These are phyloP conservation scores for Hippophae gyantsensis DNA, from an alignment of 306 rosid genomes.

Conservation along the genomic window DNA sequence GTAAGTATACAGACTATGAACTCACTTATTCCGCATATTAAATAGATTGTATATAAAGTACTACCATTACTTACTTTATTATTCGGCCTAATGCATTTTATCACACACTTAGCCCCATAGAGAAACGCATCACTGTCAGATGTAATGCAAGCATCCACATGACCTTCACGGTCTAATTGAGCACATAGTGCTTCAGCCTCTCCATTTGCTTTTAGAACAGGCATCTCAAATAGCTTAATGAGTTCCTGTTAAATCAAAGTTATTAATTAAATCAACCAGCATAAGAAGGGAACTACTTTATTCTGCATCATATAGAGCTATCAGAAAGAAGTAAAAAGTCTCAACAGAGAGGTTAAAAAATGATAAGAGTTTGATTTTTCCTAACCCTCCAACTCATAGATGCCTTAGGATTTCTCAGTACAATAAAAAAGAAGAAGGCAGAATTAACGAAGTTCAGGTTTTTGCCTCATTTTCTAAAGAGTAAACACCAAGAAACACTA, in stretches of 20 bases:
- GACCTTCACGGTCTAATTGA: slow-evolving; percentile 64
- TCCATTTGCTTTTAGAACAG: slow-evolving; percentile 78
- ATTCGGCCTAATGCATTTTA: slow-evolving; percentile 54
- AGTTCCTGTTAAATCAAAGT: slow-evolving; percentile 53
- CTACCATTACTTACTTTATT: slow-evolving; percentile 43
- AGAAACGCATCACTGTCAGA: slow-evolving; percentile 87
- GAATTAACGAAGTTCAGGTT: too few species aligned
- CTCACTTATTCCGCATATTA: too few species aligned
- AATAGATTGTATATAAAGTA: neutral
- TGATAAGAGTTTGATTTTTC: too few species aligned
- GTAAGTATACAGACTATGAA: too few species aligned
- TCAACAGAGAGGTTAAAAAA: too few species aligned
- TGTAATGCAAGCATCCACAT: slow-evolving; percentile 84
- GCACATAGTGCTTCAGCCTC: slow-evolving; percentile 95
- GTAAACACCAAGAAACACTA: neutral
- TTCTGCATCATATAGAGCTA: neutral
- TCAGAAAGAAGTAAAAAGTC: too few species aligned
- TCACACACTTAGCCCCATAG: slow-evolving; percentile 67
- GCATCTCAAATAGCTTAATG: slow-evolving; percentile 77
- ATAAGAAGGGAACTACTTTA: slow-evolving; percentile 17
- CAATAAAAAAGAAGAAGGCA: too few species aligned
- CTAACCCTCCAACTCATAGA: too few species aligned
- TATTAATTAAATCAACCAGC: slow-evolving; percentile 19
- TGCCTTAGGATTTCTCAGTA: too few species aligned
- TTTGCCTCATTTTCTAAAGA: neutral